phyloP scores from a whole-genome alignment of 805 yeast genomes.

The Starmerella apis region DNA sequence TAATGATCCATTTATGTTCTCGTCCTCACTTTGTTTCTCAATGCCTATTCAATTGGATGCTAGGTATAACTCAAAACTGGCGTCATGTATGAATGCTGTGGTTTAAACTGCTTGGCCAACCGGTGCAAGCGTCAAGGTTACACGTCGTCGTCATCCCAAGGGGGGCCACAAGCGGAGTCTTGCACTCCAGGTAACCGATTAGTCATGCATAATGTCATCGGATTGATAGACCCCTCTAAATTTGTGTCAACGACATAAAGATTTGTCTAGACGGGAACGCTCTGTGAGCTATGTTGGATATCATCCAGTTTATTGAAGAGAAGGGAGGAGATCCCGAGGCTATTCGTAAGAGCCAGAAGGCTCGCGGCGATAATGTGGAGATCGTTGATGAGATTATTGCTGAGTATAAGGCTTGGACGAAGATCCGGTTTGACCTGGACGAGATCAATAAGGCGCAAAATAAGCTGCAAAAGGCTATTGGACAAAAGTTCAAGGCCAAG shows the following conservation, averaged over 20 bases:
- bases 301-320: slow-evolving; percentile 82
- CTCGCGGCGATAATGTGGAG: slow-evolving; percentile 91
- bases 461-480: slow-evolving; percentile 86
- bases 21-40: background rate
- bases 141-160: no score
- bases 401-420: slow-evolving; percentile 89
- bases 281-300: slow-evolving; percentile 78
- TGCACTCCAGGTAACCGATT: no score
- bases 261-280: no score
- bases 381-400: slow-evolving; percentile 88
- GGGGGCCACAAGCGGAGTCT: no score
- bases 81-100: background rate
- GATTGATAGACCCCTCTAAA: no score
- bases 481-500: slow-evolving; percentile 82
- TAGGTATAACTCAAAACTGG: background rate
- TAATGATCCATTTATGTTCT: slow-evolving; percentile 10
- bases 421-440: slow-evolving; percentile 79
- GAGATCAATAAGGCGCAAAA: slow-evolving; percentile 80
- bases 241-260: no score
- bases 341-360: slow-evolving; percentile 78
- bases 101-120: no score
- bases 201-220: no score
- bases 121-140: no score
- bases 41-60: background rate
- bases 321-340: slow-evolving; percentile 93